Conservation (phyloP, 2,329 filamentous ascomycete genomes). For the Trichoderma citrinoviride region DNA sequence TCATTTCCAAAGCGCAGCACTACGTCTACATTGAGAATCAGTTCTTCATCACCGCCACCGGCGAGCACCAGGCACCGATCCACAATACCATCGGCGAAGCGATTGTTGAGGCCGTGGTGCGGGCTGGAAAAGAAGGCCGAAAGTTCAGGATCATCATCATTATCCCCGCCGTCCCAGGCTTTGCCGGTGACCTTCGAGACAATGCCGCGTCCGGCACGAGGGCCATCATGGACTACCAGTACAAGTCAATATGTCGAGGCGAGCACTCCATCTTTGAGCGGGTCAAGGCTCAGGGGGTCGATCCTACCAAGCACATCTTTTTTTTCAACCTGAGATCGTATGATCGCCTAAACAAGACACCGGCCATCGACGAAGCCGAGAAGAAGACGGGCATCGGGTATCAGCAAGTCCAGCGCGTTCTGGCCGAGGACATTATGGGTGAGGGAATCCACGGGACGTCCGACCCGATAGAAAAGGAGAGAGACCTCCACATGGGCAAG, state of each 20-base stretch:
- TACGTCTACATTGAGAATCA: constrained; percentile 98
- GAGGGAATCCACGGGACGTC: constrained; percentile 63
- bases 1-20: constrained; percentile 85
- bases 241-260: constrained; percentile 90
- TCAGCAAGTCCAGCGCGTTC: constrained; percentile 79
- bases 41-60: constrained; percentile 95
- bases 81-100: constrained; percentile 84
- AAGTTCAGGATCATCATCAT: constrained; percentile 90
- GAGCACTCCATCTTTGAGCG: constrained; percentile 86
- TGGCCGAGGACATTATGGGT: constrained; percentile 85
- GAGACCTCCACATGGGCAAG: constrained; percentile 49
- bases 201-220: constrained; percentile 81
- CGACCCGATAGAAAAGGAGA: constrained; percentile 39
- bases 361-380: constrained; percentile 70
- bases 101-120: constrained; percentile 86
- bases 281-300: constrained; percentile 67
- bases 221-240: constrained; percentile 98
- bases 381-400: constrained; percentile 80
- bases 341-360: constrained; percentile 84
- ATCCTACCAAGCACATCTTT: constrained; percentile 80
- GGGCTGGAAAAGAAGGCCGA: constrained; percentile 74
- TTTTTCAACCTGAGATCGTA: constrained; percentile 93
- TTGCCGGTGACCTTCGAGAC: constrained; percentile 84
- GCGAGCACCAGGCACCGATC: constrained; percentile 79
- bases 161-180: constrained; percentile 89